These are phyloP conservation scores for Macrotyloma uniflorum DNA, from an alignment of 306 rosid species.

Conservation along the genomic window DNA sequence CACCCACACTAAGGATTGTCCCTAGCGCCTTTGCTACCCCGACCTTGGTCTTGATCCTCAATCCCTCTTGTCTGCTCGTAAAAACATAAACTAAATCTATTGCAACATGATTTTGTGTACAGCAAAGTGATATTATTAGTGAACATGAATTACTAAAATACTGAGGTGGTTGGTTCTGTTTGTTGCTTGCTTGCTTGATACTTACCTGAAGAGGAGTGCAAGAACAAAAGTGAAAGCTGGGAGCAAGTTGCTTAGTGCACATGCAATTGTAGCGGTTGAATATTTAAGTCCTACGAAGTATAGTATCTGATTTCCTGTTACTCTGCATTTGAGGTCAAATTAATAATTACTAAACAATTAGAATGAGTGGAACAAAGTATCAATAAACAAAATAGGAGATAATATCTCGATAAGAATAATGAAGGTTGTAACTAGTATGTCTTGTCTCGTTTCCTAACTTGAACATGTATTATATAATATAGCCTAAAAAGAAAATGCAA, in stretches of 20 bases:
- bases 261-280: slow-evolving; percentile 60
- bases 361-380: not conserved
- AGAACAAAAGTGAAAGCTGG: slow-evolving; percentile 84
- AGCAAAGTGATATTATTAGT: not conserved
- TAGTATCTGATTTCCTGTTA: slow-evolving; percentile 65
- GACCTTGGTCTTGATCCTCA: slow-evolving; percentile 50
- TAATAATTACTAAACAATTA: no score
- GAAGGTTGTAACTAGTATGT: no score
- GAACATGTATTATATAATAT: not conserved
- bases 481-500: not conserved
- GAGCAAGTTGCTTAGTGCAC: slow-evolving; percentile 68
- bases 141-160: not conserved
- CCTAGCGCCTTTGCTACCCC: slow-evolving; percentile 68
- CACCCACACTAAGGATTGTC: slow-evolving; percentile 67
- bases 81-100: no score
- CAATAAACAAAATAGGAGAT: not conserved
- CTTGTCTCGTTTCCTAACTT: not conserved
- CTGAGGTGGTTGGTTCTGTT: no score
- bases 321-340: slow-evolving; percentile 52
- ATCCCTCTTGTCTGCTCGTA: slow-evolving; percentile 61
- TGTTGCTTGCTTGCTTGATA: not conserved
- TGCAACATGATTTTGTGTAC: no score
- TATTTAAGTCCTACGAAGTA: slow-evolving; percentile 70
- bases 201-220: slow-evolving; percentile 70
- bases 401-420: no score